These are phyloP conservation scores for Chytriomyces sp. DNA, from an alignment of 192 early-diverging fungal genomes.

Conservation along the genomic window DNA sequence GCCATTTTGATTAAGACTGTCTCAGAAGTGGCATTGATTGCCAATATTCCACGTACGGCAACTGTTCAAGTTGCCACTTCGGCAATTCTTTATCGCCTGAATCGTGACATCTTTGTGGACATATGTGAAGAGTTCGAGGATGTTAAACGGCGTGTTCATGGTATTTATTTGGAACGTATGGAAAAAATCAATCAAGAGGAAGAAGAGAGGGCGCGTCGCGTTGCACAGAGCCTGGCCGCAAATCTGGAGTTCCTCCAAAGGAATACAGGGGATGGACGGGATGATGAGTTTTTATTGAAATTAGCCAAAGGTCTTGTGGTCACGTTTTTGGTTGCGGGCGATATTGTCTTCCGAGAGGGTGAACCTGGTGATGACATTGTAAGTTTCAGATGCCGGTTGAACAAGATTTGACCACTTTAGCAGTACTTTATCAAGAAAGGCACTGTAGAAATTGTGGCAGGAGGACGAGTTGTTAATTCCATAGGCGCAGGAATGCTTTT, in stretches of 20 bases:
- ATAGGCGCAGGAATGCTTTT: conserved; percentile 16
- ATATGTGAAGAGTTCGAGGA: conserved; percentile 35
- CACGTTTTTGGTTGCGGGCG: conserved; percentile 25
- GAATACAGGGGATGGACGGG: conserved; percentile 39
- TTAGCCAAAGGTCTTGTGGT: conserved; percentile 35
- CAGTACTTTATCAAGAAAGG: conserved; percentile 29
- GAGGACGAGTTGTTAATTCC: background rate
- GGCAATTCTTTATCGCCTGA: conserved; percentile 15
- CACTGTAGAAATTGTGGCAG: conserved; percentile 22
- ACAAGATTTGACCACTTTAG: too few species aligned
- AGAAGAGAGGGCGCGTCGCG: conserved; percentile 32
- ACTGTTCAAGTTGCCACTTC: conserved; percentile 23
- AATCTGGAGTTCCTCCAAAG: conserved; percentile 47
- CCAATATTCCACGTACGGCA: conserved; percentile 34
- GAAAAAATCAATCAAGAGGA: conserved; percentile 37
- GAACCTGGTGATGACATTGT: too few species aligned
- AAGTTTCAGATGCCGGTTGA: too few species aligned
- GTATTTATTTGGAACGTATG: conserved; percentile 10
- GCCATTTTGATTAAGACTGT: conserved; percentile 45
- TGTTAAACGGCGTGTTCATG: conserved; percentile 20
- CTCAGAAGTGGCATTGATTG: conserved; percentile 22
- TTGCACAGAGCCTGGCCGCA: conserved; percentile 34
- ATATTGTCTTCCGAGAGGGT: conserved; percentile 12
- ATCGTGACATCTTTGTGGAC: conserved; percentile 4
- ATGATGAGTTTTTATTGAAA: conserved; percentile 40